These are phyloP conservation scores for Tremella fuciformis DNA, from an alignment of 768 basidiomycete species.

Conservation along the genomic window DNA sequence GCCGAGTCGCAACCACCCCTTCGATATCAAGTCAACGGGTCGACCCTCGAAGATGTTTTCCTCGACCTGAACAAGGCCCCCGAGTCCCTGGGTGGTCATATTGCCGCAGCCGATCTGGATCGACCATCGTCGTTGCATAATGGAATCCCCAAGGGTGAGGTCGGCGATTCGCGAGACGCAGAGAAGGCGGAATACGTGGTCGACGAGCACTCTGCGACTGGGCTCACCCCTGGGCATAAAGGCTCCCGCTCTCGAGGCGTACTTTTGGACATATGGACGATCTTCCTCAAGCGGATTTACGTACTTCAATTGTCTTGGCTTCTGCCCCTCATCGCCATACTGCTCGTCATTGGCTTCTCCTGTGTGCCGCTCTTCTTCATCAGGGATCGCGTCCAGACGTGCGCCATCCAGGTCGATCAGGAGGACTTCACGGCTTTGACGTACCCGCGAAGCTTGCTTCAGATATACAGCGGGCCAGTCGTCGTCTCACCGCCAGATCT, in stretches of 20 bases:
- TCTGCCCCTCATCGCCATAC: slow-evolving; percentile 60
- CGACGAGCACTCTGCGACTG: too few relatives aligned
- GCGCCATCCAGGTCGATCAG: slow-evolving; percentile 40
- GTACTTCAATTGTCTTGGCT: slow-evolving; percentile 69
- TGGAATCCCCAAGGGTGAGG: not conserved
- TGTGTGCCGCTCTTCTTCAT: slow-evolving; percentile 70
- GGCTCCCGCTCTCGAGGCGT: slow-evolving; percentile 54
- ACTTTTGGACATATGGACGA: slow-evolving; percentile 66
- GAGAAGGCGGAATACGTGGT: slow-evolving; percentile 7
- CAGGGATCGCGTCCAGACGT: slow-evolving; percentile 58
- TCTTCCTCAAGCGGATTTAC: slow-evolving; percentile 68
- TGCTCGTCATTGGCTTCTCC: slow-evolving; percentile 62
- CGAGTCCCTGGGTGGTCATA: slow-evolving; percentile 1
- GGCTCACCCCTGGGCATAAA: slow-evolving; percentile 47
- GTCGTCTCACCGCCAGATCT: slow-evolving; percentile 17
- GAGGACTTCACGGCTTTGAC: slow-evolving; percentile 13
- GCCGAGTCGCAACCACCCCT: slow-evolving; percentile 39
- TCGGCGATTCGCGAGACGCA: slow-evolving; percentile 13
- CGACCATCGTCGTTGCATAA: not conserved
- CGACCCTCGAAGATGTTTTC: slow-evolving; percentile 79
- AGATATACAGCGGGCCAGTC: slow-evolving; percentile 13
- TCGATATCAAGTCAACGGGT: slow-evolving; percentile 65
- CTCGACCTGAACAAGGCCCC: slow-evolving; percentile 58
- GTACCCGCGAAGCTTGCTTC: slow-evolving; percentile 20
- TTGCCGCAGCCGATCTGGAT: not conserved